Conservation (phyloP, 2,329 filamentous ascomycete genomes). For the Emmonsiellopsis sp. region DNA sequence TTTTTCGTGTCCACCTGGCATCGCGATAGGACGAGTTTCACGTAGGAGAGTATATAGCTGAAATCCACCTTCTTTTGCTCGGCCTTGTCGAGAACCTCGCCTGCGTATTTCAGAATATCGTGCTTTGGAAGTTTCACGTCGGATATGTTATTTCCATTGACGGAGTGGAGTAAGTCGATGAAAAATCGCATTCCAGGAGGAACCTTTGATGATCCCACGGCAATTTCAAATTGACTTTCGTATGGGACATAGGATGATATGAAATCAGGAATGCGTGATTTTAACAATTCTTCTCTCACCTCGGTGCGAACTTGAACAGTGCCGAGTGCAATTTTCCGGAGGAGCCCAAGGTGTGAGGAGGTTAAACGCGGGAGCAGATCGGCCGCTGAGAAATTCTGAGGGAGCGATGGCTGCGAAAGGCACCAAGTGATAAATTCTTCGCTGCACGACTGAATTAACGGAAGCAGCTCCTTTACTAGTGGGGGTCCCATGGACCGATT, state of each 20-base stretch:
- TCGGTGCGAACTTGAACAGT: neutral
- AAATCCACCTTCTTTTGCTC: neutral
- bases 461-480: neutral
- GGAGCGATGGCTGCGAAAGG: neutral
- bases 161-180: slow-evolving; percentile 3
- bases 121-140: neutral
- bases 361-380: neutral
- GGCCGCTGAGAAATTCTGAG: neutral
- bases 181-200: slow-evolving; percentile 3
- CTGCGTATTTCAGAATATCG: neutral
- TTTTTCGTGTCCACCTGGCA: neutral
- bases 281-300: slow-evolving; percentile 1
- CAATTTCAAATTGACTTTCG: neutral
- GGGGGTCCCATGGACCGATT: neutral
- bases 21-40: neutral
- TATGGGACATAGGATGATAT: slow-evolving; percentile 3
- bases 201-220: neutral
- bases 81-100: neutral
- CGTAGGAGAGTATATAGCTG: slow-evolving; percentile 4
- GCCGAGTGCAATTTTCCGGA: slow-evolving; percentile 7
- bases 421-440: neutral
- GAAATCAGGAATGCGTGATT: neutral
- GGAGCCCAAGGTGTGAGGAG: neutral
- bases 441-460: neutral
- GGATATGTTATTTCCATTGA: neutral